A percentile compares a stretch with the other conserved stretches of the same genome.
phyloP scores from a whole-genome alignment of 2,329 filamentous ascomycete species.

The Aspergillus fumigatiaffinis region DNA sequence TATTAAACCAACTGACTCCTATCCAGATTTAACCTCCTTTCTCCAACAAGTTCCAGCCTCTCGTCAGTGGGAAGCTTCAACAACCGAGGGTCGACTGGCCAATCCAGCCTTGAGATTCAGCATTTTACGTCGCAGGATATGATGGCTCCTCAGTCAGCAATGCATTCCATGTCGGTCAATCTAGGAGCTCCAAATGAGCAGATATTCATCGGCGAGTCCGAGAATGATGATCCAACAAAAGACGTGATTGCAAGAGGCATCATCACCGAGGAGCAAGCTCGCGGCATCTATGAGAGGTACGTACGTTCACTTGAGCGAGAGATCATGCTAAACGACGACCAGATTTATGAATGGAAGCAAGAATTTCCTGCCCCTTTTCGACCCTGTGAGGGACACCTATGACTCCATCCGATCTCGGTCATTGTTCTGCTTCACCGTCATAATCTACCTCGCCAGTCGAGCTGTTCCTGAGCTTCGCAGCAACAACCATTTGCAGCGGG shows the following conservation, averaged over 20 bases:
- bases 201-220: slow-evolving; percentile 31
- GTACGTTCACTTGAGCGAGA: background rate
- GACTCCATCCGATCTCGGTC: slow-evolving; percentile 35
- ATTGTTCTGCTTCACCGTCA: slow-evolving; percentile 34
- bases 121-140: slow-evolving; percentile 34
- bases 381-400: slow-evolving; percentile 34
- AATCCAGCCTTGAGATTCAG: slow-evolving; percentile 28
- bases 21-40: background rate
- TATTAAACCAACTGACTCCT: background rate
- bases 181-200: slow-evolving; percentile 23
- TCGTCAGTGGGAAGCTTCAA: slow-evolving; percentile 13
- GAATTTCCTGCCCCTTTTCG: slow-evolving; percentile 32
- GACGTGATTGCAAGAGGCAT: slow-evolving; percentile 31
- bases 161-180: slow-evolving; percentile 37
- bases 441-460: slow-evolving; percentile 33
- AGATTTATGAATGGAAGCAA: slow-evolving; percentile 33
- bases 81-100: slow-evolving; percentile 21
- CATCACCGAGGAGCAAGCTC: slow-evolving; percentile 29
- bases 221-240: slow-evolving; percentile 24
- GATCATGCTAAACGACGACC: background rate
- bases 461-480: slow-evolving; percentile 29
- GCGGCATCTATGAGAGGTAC: slow-evolving; percentile 33
- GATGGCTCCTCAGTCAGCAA: slow-evolving; percentile 32
- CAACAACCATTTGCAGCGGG: slow-evolving; percentile 31
- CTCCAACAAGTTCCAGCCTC: slow-evolving; percentile 12